A percentile compares a stretch with the other conserved stretches of the same genome.
Conservation (phyloP, 805 yeast species). For the Yueomyces sinensis region DNA sequence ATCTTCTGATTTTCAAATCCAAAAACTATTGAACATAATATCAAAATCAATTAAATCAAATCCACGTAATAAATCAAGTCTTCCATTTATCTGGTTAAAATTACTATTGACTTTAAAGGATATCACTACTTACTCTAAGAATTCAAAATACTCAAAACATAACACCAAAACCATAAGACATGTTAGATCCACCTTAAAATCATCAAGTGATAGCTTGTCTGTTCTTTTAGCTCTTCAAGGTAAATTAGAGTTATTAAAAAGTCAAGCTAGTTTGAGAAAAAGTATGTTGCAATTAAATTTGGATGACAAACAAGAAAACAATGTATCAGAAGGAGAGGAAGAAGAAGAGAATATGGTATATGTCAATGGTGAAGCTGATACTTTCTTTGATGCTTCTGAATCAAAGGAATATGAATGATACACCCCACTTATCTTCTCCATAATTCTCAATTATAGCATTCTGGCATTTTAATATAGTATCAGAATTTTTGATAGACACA, state of each 20-base stretch:
- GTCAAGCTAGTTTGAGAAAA: constrained; percentile 61
- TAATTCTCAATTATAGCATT: too few species aligned
- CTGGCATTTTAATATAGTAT: too few species aligned
- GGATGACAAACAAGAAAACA: constrained; percentile 20
- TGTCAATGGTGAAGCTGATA: constrained; percentile 34
- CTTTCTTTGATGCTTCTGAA: constrained; percentile 27
- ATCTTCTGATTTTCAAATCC: constrained; percentile 29
- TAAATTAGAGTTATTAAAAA: constrained; percentile 57
- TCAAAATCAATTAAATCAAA: constrained; percentile 32
- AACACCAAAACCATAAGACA: constrained; percentile 33
- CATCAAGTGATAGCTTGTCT: constrained; percentile 49
- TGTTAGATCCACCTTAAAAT: constrained; percentile 42
- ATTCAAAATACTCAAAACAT: constrained; percentile 21
- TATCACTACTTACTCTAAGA: constrained; percentile 10
- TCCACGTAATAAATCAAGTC: constrained; percentile 14
- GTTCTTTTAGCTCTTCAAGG: constrained; percentile 74
- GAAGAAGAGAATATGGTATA: constrained; percentile 17
- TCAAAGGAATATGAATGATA: constrained; percentile 19
- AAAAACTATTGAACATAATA: constrained; percentile 32
- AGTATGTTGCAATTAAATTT: constrained; percentile 30
- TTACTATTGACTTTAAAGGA: constrained; percentile 67
- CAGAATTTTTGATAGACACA: too few species aligned
- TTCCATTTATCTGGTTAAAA: constrained; percentile 53
- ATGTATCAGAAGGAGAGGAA: constrained; percentile 18
- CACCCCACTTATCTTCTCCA: too few species aligned